Evolutionary conservation across 805 yeast species (phyloP).

Genomic region (Ogataea nitratoaversa): DNA sequence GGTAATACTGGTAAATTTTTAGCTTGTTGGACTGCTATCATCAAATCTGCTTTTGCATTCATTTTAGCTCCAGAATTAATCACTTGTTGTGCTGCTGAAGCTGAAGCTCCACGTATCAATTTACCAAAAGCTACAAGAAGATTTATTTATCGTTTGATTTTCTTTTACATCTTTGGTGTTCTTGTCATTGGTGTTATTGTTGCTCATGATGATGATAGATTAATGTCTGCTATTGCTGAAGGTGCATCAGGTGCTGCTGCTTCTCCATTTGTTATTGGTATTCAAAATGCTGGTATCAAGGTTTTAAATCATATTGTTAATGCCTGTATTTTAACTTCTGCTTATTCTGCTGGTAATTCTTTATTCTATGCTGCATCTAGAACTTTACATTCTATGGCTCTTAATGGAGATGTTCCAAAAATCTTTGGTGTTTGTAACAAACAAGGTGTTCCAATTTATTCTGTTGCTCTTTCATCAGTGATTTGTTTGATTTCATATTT

Average conservation of each 20-base stretch:
- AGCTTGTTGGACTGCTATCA: slow-evolving; percentile 59
- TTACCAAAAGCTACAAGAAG: slow-evolving; percentile 32
- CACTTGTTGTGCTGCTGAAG: slow-evolving; percentile 30
- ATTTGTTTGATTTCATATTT: slow-evolving; percentile 58
- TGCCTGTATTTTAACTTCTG: slow-evolving; percentile 54
- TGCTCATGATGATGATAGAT: slow-evolving; percentile 35
- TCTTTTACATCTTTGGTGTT: slow-evolving; percentile 31
- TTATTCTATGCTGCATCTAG: slow-evolving; percentile 72
- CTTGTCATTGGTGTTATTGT: slow-evolving; percentile 49
- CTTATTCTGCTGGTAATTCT: slow-evolving; percentile 69
- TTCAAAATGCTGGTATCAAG: slow-evolving; percentile 59
- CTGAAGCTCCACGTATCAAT: slow-evolving; percentile 29
- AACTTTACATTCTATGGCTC: slow-evolving; percentile 67
- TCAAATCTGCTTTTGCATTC: slow-evolving; percentile 64
- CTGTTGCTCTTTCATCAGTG: slow-evolving; percentile 47
- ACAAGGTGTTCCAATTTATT: slow-evolving; percentile 63
- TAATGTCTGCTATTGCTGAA: slow-evolving; percentile 41
- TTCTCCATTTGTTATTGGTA: slow-evolving; percentile 85
- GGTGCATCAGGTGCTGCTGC: slow-evolving; percentile 64
- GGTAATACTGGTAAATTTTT: slow-evolving; percentile 62
- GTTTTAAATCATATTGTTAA: slow-evolving; percentile 77
- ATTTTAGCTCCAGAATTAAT: slow-evolving; percentile 36
- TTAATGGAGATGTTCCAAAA: slow-evolving; percentile 70
- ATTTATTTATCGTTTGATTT: slow-evolving; percentile 29
- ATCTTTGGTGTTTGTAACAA: slow-evolving; percentile 57